Base-by-base conservation (phyloP, 1,284 basidiomycete genomes). In the Volvariella surrecta region DNA sequence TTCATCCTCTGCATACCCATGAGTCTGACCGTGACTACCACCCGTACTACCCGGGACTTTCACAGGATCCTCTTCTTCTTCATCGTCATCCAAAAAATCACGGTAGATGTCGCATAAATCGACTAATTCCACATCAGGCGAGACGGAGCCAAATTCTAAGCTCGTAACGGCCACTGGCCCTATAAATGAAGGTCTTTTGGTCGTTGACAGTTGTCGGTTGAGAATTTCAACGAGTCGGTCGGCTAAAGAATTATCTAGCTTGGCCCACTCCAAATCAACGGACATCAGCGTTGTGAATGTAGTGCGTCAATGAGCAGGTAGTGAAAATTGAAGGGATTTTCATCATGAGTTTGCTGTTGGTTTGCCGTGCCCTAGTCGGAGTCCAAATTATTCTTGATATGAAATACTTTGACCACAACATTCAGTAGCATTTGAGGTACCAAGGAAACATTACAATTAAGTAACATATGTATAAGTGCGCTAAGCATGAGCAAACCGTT, bases 91-190 rank as follows among this genome's bases (percentile, higher is more conserved):
- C 42, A 90, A 70, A 57, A 98, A 98, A 58, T 95, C 93, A 32
- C 82, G 82, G 67, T 95, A 92, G 45, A 98, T 90, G 66, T 98
- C 93, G 39, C 90, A 76, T 46, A 99, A 68, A 63, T 97, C 93
- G 45, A 90, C 81, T 46, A 99, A 75, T 59, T 95, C 86, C 31
- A 96, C 74, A 48, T 94, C 86, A 1, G 96, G 95, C 3, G 81
- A 61, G 18, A 74, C 70, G 0, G 81, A 77, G 22, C 95, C 95
- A 61, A 99, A 94, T 44, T 92, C 89, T 44, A 98, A 76, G 2
- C 81, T 79, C 3, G 82, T 83, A 46, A 98, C 79, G 48, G 82
- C 76, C 46, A 98, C 78, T 11, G 92, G 91, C 0, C 95, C 95
- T 39, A 99, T 85, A 62, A 95, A 98, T 4, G 89, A 91, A 0